These are phyloP conservation scores for Fusarium sp. DNA, from an alignment of 2,329 filamentous ascomycete species.

Conservation along the genomic window DNA sequence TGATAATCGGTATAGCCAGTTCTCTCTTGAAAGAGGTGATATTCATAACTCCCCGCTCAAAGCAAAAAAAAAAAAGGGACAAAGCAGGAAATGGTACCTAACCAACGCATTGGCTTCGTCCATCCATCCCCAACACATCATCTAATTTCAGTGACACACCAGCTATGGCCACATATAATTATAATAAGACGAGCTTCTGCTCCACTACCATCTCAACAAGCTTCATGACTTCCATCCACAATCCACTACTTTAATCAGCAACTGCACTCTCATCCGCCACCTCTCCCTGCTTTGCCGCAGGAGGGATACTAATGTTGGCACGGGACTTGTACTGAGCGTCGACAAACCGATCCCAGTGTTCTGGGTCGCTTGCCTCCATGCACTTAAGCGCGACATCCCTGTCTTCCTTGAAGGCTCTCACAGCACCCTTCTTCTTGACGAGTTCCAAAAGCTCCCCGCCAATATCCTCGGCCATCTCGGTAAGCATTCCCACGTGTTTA, in stretches of 20 bases:
- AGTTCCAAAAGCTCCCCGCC: conserved; percentile 68
- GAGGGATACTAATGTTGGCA: conserved; percentile 59
- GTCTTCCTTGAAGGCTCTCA: conserved; percentile 70
- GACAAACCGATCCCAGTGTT: conserved; percentile 72
- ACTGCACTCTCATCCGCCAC: conserved; percentile 56
- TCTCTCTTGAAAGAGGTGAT: conserved; percentile 16
- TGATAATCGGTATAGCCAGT: conserved; percentile 1
- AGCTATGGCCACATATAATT: conserved; percentile 13
- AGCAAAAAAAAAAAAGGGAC: conserved; percentile 28
- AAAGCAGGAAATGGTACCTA: conserved; percentile 22
- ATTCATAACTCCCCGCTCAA: conserved; percentile 35
- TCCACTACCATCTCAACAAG: neutral
- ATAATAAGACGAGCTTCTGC: neutral
- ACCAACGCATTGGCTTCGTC: conserved; percentile 43
- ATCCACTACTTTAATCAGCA: conserved; percentile 49
- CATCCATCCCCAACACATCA: conserved; percentile 5
- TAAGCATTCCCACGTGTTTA: conserved; percentile 63
- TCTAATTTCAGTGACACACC: conserved; percentile 19
- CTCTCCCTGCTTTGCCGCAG: conserved; percentile 43
- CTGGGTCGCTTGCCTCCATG: conserved; percentile 71
- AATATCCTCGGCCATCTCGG: conserved; percentile 72
- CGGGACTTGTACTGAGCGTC: conserved; percentile 70
- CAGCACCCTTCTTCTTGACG: conserved; percentile 67
- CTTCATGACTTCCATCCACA: conserved; percentile 1
- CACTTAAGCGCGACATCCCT: conserved; percentile 60